These are phyloP conservation scores for Phytomonas sp. DNA, from an alignment of 208 protist species.

Conservation along the genomic window DNA sequence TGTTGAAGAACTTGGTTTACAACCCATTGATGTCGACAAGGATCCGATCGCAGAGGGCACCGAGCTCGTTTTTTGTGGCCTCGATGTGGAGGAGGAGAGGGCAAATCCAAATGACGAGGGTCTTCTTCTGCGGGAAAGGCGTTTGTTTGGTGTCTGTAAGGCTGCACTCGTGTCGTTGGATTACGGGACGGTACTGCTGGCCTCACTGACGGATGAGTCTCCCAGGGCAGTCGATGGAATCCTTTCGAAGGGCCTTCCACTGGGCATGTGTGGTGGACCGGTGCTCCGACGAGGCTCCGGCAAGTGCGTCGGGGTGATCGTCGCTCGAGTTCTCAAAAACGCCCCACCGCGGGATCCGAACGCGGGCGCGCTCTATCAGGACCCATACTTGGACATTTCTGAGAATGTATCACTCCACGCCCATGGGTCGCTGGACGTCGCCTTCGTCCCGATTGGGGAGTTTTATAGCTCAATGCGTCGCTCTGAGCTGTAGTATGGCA, in stretches of 20 bases:
- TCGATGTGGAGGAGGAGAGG: constrained; percentile 51
- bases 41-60: constrained; percentile 54
- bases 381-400: constrained; percentile 75
- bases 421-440: constrained; percentile 46
- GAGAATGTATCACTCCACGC: constrained; percentile 46
- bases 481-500: constrained; percentile 37
- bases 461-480: constrained; percentile 60
- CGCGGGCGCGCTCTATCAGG: constrained; percentile 36
- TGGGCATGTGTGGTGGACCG: constrained; percentile 83
- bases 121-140: constrained; percentile 25
- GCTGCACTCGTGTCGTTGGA: constrained; percentile 69
- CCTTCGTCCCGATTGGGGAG: constrained; percentile 74
- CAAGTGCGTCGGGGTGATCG: constrained; percentile 81
- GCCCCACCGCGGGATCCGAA: constrained; percentile 45
- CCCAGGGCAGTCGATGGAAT: neutral
- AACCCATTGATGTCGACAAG: constrained; percentile 57
- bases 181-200: constrained; percentile 78
- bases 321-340: constrained; percentile 52
- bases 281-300: constrained; percentile 67
- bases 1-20: constrained; percentile 20
- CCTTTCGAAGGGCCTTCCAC: constrained; percentile 17
- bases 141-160: constrained; percentile 48
- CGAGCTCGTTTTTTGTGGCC: constrained; percentile 51
- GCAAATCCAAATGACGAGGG: constrained; percentile 80
- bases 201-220: constrained; percentile 25